These are phyloP conservation scores for Ogataea henricii DNA, from an alignment of 805 yeast species.

Conservation along the genomic window DNA sequence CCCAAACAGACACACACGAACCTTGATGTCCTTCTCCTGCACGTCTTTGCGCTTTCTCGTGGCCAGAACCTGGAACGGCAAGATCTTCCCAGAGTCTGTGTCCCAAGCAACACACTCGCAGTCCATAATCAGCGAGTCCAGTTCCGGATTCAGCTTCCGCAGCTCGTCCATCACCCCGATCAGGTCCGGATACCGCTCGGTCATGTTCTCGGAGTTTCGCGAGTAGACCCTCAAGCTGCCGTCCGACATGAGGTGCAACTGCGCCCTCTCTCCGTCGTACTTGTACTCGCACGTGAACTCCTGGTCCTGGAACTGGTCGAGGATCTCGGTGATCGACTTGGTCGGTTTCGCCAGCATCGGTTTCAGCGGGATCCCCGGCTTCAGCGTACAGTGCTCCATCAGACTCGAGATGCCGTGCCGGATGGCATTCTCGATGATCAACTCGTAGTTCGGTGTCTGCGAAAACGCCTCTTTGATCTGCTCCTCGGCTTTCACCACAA, in stretches of 20 bases:
- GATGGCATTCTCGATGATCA: conserved; percentile 66
- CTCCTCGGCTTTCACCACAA: conserved; percentile 68
- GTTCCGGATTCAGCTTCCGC: conserved; percentile 30
- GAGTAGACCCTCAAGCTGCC: conserved; percentile 81
- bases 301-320: conserved; percentile 83
- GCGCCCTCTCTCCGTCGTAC: conserved; percentile 98
- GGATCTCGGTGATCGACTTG: conserved; percentile 85
- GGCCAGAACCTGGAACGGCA: conserved; percentile 91
- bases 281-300: conserved; percentile 94
- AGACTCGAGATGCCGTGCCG: conserved; percentile 68
- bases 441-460: conserved; percentile 87
- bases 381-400: conserved; percentile 66
- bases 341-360: conserved; percentile 99
- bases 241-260: conserved; percentile 70
- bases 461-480: conserved; percentile 82
- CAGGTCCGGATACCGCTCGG: conserved; percentile 92
- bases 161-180: conserved; percentile 62
- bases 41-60: conserved; percentile 96
- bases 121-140: conserved; percentile 74
- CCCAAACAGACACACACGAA: conserved; percentile 88
- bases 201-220: conserved; percentile 96
- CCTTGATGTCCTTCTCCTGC: conserved; percentile 81
- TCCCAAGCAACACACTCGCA: conserved; percentile 99
- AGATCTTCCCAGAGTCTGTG: conserved; percentile 66
- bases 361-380: conserved; percentile 92